A percentile compares a stretch with the other conserved stretches of the same genome.
Evolutionary conservation across 768 basidiomycete species (phyloP).

Genomic region (Suillus tomentosus): DNA sequence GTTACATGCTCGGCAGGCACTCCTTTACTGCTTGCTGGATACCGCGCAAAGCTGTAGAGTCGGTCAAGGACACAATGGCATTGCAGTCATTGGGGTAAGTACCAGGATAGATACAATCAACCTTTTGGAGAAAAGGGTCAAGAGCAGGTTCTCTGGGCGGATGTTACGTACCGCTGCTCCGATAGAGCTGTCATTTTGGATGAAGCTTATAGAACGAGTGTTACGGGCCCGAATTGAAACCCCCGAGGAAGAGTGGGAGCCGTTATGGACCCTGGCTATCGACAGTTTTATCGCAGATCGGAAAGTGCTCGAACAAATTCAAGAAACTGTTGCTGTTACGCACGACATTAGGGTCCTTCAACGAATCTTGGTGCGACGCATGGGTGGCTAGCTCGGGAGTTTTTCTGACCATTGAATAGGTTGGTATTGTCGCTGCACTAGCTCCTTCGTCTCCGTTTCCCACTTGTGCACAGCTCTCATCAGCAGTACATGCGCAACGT

Average conservation of each 20-base stretch:
- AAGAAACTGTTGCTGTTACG: constrained; percentile 62
- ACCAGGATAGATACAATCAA: constrained; percentile 87
- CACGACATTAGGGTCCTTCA: constrained; percentile 60
- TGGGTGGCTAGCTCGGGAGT: not conserved
- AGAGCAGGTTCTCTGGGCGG: constrained; percentile 94
- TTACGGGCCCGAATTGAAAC: constrained; percentile 37
- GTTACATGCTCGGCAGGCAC: constrained; percentile 85
- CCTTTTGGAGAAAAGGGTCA: constrained; percentile 92
- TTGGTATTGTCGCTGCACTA: constrained; percentile 45
- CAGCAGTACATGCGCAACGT: constrained; percentile 54
- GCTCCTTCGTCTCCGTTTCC: constrained; percentile 56
- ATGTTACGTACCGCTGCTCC: constrained; percentile 78
- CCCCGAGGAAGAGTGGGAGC: constrained; percentile 55
- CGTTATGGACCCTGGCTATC: constrained; percentile 58
- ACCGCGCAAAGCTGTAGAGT: constrained; percentile 86
- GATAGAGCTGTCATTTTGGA: constrained; percentile 48
- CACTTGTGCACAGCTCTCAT: constrained; percentile 43
- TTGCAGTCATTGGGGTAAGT: constrained; percentile 87
- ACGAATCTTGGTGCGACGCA: constrained; percentile 58
- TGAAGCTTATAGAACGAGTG: constrained; percentile 47
- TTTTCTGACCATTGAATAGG: constrained; percentile 37
- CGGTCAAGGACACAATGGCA: constrained; percentile 57
- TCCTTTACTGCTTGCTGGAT: constrained; percentile 94
- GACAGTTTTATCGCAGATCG: constrained; percentile 57
- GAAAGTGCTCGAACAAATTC: constrained; percentile 45